Conservation (phyloP, 1,284 basidiomycete genomes). For the Cryptococcus sp. region DNA sequence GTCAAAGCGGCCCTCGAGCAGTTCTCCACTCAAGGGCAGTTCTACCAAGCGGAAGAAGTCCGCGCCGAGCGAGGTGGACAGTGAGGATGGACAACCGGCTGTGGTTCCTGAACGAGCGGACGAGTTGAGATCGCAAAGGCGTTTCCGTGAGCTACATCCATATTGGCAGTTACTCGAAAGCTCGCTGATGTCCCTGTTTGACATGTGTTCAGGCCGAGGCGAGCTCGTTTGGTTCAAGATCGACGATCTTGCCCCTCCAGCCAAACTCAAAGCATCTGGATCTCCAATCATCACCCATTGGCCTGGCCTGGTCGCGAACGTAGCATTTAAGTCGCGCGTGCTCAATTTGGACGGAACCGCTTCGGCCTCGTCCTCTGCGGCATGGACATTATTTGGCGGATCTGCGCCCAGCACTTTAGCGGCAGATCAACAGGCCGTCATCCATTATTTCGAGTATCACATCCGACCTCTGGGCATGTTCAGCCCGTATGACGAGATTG, state of each 20-base stretch:
- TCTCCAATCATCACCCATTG: slow-evolving; percentile 42
- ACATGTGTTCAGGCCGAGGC: slow-evolving; percentile 28
- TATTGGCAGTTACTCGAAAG: no score
- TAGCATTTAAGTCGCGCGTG: slow-evolving; percentile 6
- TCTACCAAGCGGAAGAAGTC: slow-evolving; percentile 9
- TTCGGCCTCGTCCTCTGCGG: slow-evolving; percentile 15
- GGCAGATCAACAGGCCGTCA: slow-evolving; percentile 1
- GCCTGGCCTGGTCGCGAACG: slow-evolving; percentile 33
- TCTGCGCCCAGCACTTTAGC: slow-evolving; percentile 8
- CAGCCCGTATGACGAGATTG: slow-evolving; percentile 22
- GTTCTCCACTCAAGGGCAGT: slow-evolving; percentile 6
- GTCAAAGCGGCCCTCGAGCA: slow-evolving; percentile 9
- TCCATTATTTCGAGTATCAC: slow-evolving; percentile 26
- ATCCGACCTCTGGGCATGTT: slow-evolving; percentile 47
- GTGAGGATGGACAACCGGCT: slow-evolving; percentile 8
- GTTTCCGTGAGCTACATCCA: slow-evolving; percentile 17
- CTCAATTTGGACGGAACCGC: slow-evolving; percentile 13
- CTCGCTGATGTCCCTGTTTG: neutral
- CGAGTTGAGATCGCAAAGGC: slow-evolving; percentile 14
- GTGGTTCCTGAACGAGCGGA: slow-evolving; percentile 28
- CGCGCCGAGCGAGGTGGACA: slow-evolving; percentile 3
- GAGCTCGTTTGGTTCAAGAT: slow-evolving; percentile 46
- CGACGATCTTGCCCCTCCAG: slow-evolving; percentile 27
- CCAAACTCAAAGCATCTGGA: neutral
- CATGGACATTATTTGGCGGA: slow-evolving; percentile 23